These are phyloP conservation scores for Picea sitchensis DNA, from an alignment of 75 land plant genomes.

Conservation along the genomic window DNA sequence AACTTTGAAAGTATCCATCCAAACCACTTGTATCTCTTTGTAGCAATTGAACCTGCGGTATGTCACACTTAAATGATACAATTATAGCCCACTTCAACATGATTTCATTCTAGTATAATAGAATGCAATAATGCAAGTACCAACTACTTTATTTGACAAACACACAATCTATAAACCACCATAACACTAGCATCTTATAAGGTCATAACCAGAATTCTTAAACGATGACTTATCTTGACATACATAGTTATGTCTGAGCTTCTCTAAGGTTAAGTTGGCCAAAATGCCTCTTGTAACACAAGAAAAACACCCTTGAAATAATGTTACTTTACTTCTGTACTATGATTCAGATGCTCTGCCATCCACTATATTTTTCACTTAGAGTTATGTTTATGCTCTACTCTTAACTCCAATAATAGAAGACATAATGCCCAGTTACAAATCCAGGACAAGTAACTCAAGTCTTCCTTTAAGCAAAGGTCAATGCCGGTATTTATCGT, in stretches of 20 bases:
- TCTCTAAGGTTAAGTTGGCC: background rate
- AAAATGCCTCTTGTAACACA: background rate
- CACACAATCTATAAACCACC: background rate
- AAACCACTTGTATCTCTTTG: background rate
- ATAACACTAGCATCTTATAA: background rate
- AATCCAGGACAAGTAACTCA: background rate
- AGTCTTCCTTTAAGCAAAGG: background rate
- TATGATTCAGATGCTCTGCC: background rate
- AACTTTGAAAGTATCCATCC: background rate
- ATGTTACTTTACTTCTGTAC: background rate
- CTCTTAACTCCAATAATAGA: background rate
- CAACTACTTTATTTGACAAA: background rate
- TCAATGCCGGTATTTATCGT: too few relatives aligned
- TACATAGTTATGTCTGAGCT: background rate
- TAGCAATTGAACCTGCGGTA: background rate
- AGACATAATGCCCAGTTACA: background rate
- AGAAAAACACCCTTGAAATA: background rate
- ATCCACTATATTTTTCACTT: background rate
- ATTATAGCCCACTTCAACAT: background rate
- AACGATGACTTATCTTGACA: background rate
- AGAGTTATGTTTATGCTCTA: background rate
- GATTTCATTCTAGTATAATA: background rate
- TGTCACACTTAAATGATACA: background rate
- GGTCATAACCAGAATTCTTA: background rate
- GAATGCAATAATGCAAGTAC: background rate